phyloP scores from a whole-genome alignment of 257 asterid genomes.

The Jacaranda mimosifolia region DNA sequence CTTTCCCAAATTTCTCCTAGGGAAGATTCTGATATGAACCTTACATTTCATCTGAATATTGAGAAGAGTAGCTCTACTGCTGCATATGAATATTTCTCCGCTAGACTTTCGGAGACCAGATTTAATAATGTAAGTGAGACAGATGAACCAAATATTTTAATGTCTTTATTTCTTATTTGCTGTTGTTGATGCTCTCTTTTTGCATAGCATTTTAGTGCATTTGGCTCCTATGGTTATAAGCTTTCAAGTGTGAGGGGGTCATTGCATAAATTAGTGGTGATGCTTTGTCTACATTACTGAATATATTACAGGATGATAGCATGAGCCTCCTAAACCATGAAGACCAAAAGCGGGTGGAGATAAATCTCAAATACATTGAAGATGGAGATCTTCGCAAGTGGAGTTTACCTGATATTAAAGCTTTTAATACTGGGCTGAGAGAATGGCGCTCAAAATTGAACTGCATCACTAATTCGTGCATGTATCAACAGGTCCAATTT shows the following conservation, averaged over 20 bases:
- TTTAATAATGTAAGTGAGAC: slow-evolving; percentile 52
- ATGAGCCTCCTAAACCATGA: slow-evolving; percentile 56
- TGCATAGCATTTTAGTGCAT: not conserved
- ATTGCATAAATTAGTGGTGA: slow-evolving; percentile 17
- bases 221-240: slow-evolving; percentile 8
- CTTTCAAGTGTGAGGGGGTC: slow-evolving; percentile 11
- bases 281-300: slow-evolving; percentile 15
- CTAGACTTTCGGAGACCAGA: slow-evolving; percentile 52
- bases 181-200: not conserved
- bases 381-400: slow-evolving; percentile 79
- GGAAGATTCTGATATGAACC: slow-evolving; percentile 52
- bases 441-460: slow-evolving; percentile 81
- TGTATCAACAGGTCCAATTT: slow-evolving; percentile 82
- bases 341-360: slow-evolving; percentile 61
- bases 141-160: slow-evolving; percentile 4
- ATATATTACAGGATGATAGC: slow-evolving; percentile 49
- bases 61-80: slow-evolving; percentile 81
- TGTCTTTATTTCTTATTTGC: slow-evolving; percentile 7
- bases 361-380: slow-evolving; percentile 72
- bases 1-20: slow-evolving; percentile 45
- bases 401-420: slow-evolving; percentile 71
- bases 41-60: slow-evolving; percentile 58
- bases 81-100: slow-evolving; percentile 83
- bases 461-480: slow-evolving; percentile 75
- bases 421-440: slow-evolving; percentile 69